phyloP scores from a whole-genome alignment of 140 eudicot species.

The Anethum foeniculum region DNA sequence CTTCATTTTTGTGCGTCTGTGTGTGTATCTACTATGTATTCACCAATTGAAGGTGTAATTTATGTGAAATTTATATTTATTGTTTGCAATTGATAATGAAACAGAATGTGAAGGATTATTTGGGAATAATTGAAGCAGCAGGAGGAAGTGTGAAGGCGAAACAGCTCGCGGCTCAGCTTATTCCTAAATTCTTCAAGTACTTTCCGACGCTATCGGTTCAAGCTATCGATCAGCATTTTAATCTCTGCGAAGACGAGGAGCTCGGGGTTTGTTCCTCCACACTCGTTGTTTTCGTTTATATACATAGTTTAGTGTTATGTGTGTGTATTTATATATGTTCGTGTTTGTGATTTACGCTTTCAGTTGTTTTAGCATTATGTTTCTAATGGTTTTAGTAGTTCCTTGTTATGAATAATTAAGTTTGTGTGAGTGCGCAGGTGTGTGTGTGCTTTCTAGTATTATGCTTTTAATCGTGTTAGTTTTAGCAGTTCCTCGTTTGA shows the following conservation, averaged over 20 bases:
- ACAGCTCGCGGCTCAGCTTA: slow-evolving; percentile 66
- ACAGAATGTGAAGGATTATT: slow-evolving; percentile 38
- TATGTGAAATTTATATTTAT: not conserved
- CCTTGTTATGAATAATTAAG: too few relatives aligned
- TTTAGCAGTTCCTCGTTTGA: not conserved
- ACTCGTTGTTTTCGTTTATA: not conserved
- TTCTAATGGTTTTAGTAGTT: not conserved
- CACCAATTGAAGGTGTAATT: not conserved
- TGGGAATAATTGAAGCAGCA: slow-evolving; percentile 46
- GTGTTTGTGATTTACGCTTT: not conserved
- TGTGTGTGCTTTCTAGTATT: too few relatives aligned
- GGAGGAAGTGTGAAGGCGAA: slow-evolving; percentile 50
- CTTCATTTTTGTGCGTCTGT: not conserved
- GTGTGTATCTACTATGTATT: not conserved
- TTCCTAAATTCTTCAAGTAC: slow-evolving; percentile 54
- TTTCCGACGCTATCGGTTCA: slow-evolving; percentile 38
- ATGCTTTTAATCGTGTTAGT: too few relatives aligned
- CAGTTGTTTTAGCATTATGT: not conserved
- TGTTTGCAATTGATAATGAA: not conserved
- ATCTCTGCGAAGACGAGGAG: slow-evolving; percentile 56
- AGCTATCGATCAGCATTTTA: slow-evolving; percentile 49
- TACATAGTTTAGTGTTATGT: not conserved
- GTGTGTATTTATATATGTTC: not conserved
- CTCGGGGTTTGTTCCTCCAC: slow-evolving; percentile 41
- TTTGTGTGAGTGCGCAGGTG: too few relatives aligned